Percentiles rank a stretch among this genome's conserved stretches.
Conservation (phyloP, 179 eudicot species). For the Sideroxylon spinosum region DNA sequence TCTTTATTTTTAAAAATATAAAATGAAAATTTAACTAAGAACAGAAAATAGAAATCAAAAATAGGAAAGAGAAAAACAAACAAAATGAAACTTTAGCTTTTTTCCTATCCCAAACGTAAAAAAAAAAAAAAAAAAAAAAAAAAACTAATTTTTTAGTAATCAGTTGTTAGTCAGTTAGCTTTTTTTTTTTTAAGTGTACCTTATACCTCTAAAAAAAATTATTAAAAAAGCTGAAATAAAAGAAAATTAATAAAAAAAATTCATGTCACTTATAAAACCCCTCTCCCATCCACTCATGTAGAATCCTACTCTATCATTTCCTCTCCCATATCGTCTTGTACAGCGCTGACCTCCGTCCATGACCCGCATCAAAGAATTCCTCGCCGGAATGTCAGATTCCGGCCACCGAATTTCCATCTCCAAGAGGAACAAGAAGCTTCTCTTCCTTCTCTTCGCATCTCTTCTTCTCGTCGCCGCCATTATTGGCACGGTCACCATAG, state of each 20-base stretch:
- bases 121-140: too few relatives aligned
- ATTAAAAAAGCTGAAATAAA: background rate
- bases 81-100: too few relatives aligned
- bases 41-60: too few relatives aligned
- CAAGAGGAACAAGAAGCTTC: constrained; percentile 34
- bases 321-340: background rate
- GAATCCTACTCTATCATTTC: background rate
- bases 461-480: constrained; percentile 37
- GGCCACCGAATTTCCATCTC: constrained; percentile 12
- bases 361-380: constrained; percentile 14
- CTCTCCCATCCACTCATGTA: background rate
- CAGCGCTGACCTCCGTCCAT: background rate
- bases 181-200: too few relatives aligned
- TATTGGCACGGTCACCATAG: constrained; percentile 30
- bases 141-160: too few relatives aligned
- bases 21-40: too few relatives aligned
- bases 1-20: too few relatives aligned
- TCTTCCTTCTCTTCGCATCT: constrained; percentile 29
- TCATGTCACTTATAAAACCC: background rate
- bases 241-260: background rate
- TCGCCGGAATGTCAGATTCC: constrained; percentile 25
- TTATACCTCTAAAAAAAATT: too few relatives aligned
- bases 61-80: too few relatives aligned
- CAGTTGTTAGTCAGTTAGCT: too few relatives aligned
- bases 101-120: too few relatives aligned